Evolutionary conservation across 2,329 filamentous ascomycete genomes (phyloP), one percentile per base, ranked within the genome.

Genomic region (Colletotrichum chrysophilum): DNA sequence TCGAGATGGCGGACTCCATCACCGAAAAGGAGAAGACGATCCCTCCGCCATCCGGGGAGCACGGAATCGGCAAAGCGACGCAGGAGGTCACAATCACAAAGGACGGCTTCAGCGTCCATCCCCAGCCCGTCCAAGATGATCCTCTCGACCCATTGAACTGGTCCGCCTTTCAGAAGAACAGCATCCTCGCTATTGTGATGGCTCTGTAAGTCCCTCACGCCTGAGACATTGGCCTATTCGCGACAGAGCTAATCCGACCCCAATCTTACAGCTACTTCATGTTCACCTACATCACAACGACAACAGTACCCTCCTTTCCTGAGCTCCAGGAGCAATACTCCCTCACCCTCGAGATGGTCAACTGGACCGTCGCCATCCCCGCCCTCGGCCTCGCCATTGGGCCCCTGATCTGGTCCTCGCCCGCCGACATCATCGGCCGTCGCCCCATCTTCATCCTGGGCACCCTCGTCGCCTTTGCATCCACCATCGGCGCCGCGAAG

Each of bases 251-350:
- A 34, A 34, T 1, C 4, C 26, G 5, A 34, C n/a, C 14, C 4
- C 32, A 13, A 36, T 0, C 7, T 4, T 7, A 61, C 52, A 89
- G 87, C 76, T 90, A 91, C 78, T 91, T 91, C 78, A 82, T 91
- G 76, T 90, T 91, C 82, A 91, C 90, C 18, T 91, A 91, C 81
- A 85, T 91, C 75, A 91, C 89, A 1, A 91, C 89, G 2, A 89
- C 88, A 1, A 89, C 89, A 0, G 88, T 91, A 1, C 89, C 89
- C 3, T 89, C 89, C 0, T 91, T 90, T 76, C 80, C 85, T 1
- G 82, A 85, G 26, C 84, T 91, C 26, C 86, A 91, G 78, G 81
- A 84, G 3, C 83, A 87, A 69, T 90, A 88, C 78, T 70, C 79
- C 60, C 85, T 88, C 76, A 84, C 79, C 34, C 86, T 87, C 73